Evolutionary conservation across 225 moss, liverwort and hornwort genomes (phyloP).

Genomic region (Pseudisothecium myosuroides): DNA sequence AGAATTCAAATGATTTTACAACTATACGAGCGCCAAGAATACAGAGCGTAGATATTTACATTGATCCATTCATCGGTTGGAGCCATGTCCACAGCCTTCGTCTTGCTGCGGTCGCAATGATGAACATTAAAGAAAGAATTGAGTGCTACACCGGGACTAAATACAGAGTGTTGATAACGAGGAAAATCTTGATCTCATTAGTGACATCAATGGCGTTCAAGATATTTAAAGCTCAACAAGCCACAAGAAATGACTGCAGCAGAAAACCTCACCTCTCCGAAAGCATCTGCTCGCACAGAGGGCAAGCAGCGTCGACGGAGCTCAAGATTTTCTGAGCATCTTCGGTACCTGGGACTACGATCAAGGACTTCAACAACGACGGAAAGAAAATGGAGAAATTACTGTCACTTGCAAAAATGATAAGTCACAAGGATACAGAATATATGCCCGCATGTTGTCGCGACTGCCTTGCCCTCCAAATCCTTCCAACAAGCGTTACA

Average conservation of each 20-base stretch:
- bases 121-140: not conserved
- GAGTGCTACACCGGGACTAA: not conserved
- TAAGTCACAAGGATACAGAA: slow-evolving; percentile 65
- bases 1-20: not conserved
- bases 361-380: slow-evolving; percentile 23
- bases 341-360: slow-evolving; percentile 43
- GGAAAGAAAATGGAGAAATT: not conserved
- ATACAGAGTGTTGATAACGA: not conserved
- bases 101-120: slow-evolving; percentile 49
- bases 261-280: slow-evolving; percentile 54
- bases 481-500: slow-evolving; percentile 87
- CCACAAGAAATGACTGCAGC: not conserved
- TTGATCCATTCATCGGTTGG: slow-evolving; percentile 97
- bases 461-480: slow-evolving; percentile 73
- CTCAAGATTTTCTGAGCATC: slow-evolving; percentile 71
- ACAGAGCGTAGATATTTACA: slow-evolving; percentile 21
- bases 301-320: slow-evolving; percentile 65
- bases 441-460: slow-evolving; percentile 79
- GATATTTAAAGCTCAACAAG: not conserved
- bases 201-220: not conserved
- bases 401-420: not conserved
- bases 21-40: not conserved
- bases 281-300: slow-evolving; percentile 80
- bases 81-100: slow-evolving; percentile 73
- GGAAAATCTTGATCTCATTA: not conserved